Evolutionary conservation across 305 asterid genomes (phyloP).

Genomic region (Vinca major): DNA sequence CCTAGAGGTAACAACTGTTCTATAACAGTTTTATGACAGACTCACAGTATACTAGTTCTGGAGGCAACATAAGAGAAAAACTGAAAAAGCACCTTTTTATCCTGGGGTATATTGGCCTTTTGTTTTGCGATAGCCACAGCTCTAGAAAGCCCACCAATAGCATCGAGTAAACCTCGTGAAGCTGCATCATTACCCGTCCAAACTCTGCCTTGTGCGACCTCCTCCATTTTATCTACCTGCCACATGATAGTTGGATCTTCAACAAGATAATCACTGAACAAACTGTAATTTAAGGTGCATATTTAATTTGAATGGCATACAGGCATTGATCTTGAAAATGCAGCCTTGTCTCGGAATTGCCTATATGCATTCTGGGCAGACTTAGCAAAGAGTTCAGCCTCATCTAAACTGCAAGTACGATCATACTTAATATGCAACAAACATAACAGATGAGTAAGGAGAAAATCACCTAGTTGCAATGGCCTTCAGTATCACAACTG

Average conservation of each 20-base stretch:
- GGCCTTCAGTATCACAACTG: not conserved
- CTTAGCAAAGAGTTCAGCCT: constrained; percentile 78
- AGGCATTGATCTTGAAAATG: constrained; percentile 81
- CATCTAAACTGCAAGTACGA: constrained; percentile 51
- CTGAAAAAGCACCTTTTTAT: constrained; percentile 41
- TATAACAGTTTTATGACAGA: not conserved
- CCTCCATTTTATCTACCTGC: constrained; percentile 83
- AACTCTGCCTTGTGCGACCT: constrained; percentile 92
- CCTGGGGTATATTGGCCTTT: constrained; percentile 75
- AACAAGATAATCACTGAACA: constrained; percentile 12
- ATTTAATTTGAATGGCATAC: constrained; percentile 37
- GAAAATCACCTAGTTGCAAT: not conserved
- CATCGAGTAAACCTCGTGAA: constrained; percentile 74
- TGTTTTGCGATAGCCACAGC: constrained; percentile 87
- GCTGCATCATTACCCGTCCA: constrained; percentile 89
- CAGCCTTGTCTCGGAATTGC: constrained; percentile 83
- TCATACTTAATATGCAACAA: not conserved
- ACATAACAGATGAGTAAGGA: not conserved
- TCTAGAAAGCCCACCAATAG: constrained; percentile 75
- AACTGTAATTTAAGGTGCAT: constrained; percentile 13
- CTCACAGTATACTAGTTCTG: not conserved
- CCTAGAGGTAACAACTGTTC: too few species aligned
- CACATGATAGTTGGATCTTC: constrained; percentile 19
- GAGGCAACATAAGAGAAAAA: not conserved
- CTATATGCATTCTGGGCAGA: constrained; percentile 67